These are phyloP conservation scores for Hemerocallis citrina DNA, from an alignment of 106 monocot species.

Conservation along the genomic window DNA sequence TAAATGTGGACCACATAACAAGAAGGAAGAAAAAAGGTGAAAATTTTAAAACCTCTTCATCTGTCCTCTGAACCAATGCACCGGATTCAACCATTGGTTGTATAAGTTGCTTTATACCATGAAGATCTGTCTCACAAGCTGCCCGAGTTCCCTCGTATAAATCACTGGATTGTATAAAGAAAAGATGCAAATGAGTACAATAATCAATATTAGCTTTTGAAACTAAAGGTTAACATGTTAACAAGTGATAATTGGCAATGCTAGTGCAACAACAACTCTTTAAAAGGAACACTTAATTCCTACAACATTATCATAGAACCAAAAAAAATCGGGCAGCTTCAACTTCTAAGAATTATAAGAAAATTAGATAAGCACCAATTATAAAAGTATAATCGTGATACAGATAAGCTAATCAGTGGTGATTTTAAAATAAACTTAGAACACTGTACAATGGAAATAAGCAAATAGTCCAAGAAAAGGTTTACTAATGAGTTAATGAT, in stretches of 20 bases:
- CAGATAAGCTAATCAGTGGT: too few species aligned
- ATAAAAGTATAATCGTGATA: too few species aligned
- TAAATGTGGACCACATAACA: neutral
- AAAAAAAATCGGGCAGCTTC: neutral
- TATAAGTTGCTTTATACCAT: conserved; percentile 61
- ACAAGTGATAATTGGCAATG: neutral
- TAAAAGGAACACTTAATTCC: neutral
- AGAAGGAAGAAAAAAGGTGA: neutral
- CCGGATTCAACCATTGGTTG: conserved; percentile 75
- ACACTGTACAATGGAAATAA: too few species aligned
- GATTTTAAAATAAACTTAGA: too few species aligned
- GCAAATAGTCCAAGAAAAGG: too few species aligned
- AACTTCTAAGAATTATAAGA: neutral
- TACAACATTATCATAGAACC: neutral
- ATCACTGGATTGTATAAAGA: conserved; percentile 30
- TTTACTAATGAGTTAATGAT: too few species aligned
- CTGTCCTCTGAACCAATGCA: conserved; percentile 50
- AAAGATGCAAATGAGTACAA: neutral
- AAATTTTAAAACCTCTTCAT: conserved; percentile 66
- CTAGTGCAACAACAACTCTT: neutral
- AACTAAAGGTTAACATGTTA: neutral
- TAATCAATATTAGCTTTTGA: neutral
- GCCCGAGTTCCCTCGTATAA: conserved; percentile 78
- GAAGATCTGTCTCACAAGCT: conserved; percentile 46
- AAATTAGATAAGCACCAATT: neutral